Base-by-base conservation (phyloP, 768 basidiomycete species). In the Rossbeevera mucosa region DNA sequence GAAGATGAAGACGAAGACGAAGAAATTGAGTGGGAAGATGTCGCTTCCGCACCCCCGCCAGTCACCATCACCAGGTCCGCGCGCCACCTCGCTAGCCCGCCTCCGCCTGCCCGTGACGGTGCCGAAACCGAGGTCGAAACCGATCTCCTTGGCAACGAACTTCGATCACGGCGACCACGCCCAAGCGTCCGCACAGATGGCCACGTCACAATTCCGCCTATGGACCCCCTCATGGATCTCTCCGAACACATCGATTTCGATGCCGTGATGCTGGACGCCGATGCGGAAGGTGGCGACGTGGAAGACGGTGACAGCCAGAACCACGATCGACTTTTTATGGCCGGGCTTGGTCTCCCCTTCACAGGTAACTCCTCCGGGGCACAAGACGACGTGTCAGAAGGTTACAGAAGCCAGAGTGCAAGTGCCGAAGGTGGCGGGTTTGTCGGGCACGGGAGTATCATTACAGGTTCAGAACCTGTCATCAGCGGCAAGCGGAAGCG, bases 91-190 rank as follows among this genome's bases (percentile, higher is more conserved):
- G 57, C 52, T 14, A 68, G 53, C 6, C 63, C 63, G 16, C 65
- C 58, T 0, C 59, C 67, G 0, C 54, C 59, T 16, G 54, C 55
- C 0, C 62, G 67, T 2, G 67, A 68, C 6, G 70, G 68, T 5
- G 70, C 70, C 1, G 68, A 70, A 47, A 70, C 68, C 0, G 68
- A 70, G 29, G 68, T 71, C 1, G 68, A 70, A 45, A 57, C 54
- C 0, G 68, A 70, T 31, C 11, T 65, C 14, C 36, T 63, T 1
- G 54, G 54, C 1, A 48, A 48, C 2, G 59, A 55, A 0, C 53
- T 50, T 29, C 59, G 66, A 0, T 6, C 48, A 1, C 54, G 61
- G 13, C 53, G 67, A 3, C 31, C 51, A 29, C 64, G 64, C 7
- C 62, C 57, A 9, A 64, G 53, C 2, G 56, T 68, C 22, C 68